Base-by-base conservation (phyloP, 805 yeast genomes). In the Candida qinlingensis region DNA sequence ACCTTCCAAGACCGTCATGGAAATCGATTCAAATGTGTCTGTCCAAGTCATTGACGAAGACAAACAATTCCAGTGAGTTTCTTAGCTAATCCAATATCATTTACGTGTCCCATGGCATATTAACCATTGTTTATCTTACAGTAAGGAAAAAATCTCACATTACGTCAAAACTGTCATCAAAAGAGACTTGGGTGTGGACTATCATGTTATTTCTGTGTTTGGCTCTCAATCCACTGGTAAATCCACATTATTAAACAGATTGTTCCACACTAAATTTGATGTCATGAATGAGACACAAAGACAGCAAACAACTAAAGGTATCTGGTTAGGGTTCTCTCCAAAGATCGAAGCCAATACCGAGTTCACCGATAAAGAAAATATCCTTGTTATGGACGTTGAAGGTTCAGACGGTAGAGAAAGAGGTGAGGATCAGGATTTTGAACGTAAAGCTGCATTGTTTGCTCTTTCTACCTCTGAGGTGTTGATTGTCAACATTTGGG, bases 381-480 rank as follows among this genome's bases (percentile, higher is more conserved):
- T 89, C 9, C 76, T 88, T 52, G 95, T 94, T 3, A 77, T 94
- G 77, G 99, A 94, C 63, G 98, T 94, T n/a, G 99, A 94, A 69
- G 99, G 99, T 43, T 91, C 97, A 1, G 99, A 94, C 69, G 98
- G 99, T 43, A 78, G 97, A 51, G 99, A 94, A 68, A 79, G 97
- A 48, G 98, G 98, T 28, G 99, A 94, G 60, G 98, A 94, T 67
- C 97, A 94, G 67, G 99, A 94, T 68, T 94, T 94, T 66, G 99
- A 94, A 68, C 79, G 99, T 49, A 94, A 94, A 58, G 91, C 97
- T 1, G 98, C 98, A 0, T 71, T 94, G 39, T 94, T 94, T 72
- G 98, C 99, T 0, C 72, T 94, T 52, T 80, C 97, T 9, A 91
- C 97, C 0, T 82, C 94, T 12, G 98, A 94, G 62, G 82, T 91